phyloP scores from a whole-genome alignment of 1,284 basidiomycete genomes.

The Puccinia polysora region DNA sequence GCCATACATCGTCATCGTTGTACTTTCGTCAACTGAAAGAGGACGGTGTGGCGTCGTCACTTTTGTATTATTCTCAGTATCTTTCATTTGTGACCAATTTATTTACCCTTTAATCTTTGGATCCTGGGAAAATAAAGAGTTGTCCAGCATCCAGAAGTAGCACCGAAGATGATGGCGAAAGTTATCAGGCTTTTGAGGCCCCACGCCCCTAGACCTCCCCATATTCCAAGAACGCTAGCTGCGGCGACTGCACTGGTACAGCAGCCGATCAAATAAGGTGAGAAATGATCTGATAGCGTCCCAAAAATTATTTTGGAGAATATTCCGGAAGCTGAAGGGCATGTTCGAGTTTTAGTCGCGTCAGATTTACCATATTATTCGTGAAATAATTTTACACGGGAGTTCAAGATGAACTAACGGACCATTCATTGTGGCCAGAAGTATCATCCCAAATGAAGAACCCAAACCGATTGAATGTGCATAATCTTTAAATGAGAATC shows the following conservation, averaged over 20 bases:
- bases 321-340: slow-evolving; percentile 19
- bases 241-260: slow-evolving; percentile 18
- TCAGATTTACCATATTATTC: background rate
- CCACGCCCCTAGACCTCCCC: slow-evolving; percentile 22
- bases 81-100: too few species aligned
- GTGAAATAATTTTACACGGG: too few species aligned
- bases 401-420: too few species aligned
- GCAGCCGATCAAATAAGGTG: slow-evolving; percentile 36
- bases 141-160: slow-evolving; percentile 38
- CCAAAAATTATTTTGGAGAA: slow-evolving; percentile 37
- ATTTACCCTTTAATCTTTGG: slow-evolving; percentile 27
- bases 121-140: slow-evolving; percentile 35
- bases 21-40: slow-evolving; percentile 25
- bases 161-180: slow-evolving; percentile 32
- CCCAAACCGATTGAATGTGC: slow-evolving; percentile 29
- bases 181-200: slow-evolving; percentile 12
- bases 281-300: slow-evolving; percentile 29
- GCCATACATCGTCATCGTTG: slow-evolving; percentile 54
- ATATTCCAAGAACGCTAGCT: slow-evolving; percentile 15
- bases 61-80: too few species aligned
- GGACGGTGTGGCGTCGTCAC: too few species aligned
- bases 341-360: background rate
- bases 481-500: slow-evolving; percentile 1
- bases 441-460: slow-evolving; percentile 30
- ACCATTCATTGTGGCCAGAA: slow-evolving; percentile 28